Percentiles rank a stretch among this genome's conserved stretches.
Evolutionary conservation across 2,329 filamentous ascomycete genomes (phyloP).

Genomic region (Metarhizium album): DNA sequence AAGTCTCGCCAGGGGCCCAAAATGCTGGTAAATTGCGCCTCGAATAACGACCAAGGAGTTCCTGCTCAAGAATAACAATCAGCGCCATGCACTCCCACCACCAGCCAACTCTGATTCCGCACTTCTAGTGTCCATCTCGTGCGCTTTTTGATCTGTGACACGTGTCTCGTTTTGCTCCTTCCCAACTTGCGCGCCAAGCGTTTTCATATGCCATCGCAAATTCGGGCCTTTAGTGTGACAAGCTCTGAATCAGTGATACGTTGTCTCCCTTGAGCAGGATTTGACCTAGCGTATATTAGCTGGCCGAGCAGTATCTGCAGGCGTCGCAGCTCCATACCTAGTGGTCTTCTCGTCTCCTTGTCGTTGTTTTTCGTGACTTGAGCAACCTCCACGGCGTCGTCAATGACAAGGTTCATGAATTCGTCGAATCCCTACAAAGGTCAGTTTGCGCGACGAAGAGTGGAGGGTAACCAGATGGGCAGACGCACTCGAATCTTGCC

Average conservation of each 20-base stretch:
- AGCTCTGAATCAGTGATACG: constrained; percentile 65
- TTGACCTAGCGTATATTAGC: constrained; percentile 49
- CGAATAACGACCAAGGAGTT: constrained; percentile 1
- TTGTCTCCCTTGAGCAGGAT: constrained; percentile 84
- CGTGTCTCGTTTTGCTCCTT: not conserved
- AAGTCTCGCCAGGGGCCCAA: not conserved
- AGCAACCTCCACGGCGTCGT: constrained; percentile 89
- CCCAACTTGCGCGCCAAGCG: too few relatives aligned
- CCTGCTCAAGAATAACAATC: constrained; percentile 1
- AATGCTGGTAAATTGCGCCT: not conserved
- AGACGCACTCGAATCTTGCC: constrained; percentile 78
- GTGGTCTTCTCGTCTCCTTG: constrained; percentile 63
- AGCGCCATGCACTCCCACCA: constrained; percentile 3
- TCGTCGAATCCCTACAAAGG: constrained; percentile 78
- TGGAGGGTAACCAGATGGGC: not conserved
- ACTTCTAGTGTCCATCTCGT: not conserved
- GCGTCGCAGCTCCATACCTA: constrained; percentile 49
- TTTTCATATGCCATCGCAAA: not conserved
- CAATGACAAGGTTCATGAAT: constrained; percentile 97
- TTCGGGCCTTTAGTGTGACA: constrained; percentile 4
- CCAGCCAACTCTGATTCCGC: not conserved
- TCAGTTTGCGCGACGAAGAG: not conserved
- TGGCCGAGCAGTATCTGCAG: not conserved
- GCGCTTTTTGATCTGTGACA: not conserved
- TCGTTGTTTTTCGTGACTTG: constrained; percentile 68